These are phyloP conservation scores for Theobroma grandiflorum DNA, from an alignment of 441 rosid genomes.

Conservation along the genomic window DNA sequence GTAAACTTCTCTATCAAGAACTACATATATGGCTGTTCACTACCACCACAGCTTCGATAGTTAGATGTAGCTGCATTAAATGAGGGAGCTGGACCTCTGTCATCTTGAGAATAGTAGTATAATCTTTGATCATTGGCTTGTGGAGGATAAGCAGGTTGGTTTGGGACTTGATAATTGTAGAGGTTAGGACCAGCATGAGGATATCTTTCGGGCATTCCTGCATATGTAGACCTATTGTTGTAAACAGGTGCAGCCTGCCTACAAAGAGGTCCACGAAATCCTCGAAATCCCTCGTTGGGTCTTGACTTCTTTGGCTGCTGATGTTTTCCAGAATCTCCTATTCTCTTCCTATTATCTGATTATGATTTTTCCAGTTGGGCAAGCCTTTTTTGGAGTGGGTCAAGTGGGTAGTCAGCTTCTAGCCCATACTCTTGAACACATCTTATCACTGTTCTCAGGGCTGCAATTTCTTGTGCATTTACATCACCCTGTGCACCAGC, in stretches of 20 bases:
- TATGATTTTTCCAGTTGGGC: constrained; percentile 51
- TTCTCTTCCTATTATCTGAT: constrained; percentile 41
- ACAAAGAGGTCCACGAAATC: constrained; percentile 37
- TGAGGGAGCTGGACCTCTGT: constrained; percentile 33
- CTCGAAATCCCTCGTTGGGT: constrained; percentile 38
- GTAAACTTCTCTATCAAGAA: background rate
- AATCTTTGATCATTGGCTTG: constrained; percentile 53
- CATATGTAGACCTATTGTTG: constrained; percentile 36
- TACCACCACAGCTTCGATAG: constrained; percentile 38
- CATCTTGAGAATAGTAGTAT: constrained; percentile 49
- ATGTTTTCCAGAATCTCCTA: constrained; percentile 35
- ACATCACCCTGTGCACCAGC: constrained; percentile 29
- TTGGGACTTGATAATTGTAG: constrained; percentile 47
- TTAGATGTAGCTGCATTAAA: constrained; percentile 42
- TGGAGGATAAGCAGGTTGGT: constrained; percentile 47
- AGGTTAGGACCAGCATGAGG: constrained; percentile 43
- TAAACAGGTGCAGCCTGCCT: constrained; percentile 49
- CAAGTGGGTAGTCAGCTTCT: constrained; percentile 49
- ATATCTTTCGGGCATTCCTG: constrained; percentile 47
- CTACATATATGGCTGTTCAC: constrained; percentile 51
- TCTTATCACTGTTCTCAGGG: constrained; percentile 44
- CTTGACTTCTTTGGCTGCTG: constrained; percentile 38
- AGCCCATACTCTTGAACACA: constrained; percentile 48
- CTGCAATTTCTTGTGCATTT: constrained; percentile 51
- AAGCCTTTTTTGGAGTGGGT: constrained; percentile 52